Base-by-base conservation (phyloP, 1,139 yeast genomes). In the Saccharomycopsis phalli region DNA sequence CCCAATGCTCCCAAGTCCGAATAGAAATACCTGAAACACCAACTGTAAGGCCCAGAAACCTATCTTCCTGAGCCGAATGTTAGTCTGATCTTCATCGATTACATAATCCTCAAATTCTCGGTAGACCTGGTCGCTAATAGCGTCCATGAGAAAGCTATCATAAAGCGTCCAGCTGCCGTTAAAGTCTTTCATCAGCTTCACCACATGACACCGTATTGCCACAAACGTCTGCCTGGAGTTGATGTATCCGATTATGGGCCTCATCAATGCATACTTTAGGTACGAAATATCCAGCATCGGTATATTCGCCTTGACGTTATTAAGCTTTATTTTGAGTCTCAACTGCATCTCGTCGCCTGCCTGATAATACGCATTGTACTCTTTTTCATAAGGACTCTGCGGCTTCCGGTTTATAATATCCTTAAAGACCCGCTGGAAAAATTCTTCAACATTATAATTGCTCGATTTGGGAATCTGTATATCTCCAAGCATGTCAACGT, bases 121-220 rank as follows among this genome's bases (percentile, higher is more conserved):
- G 58, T 88, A 88, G 2, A 88, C 94, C 51, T 84, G 94, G 34
- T 80, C 80, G 28, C 93, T 81, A 41, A 93, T 69, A 54, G 88
- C 97, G 54, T 83, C 94, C 95, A 91, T 86, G 46, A 91, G 65
- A 43, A 81, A 67, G 27, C 94, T 81, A 57, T 91, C 98, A 58
- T 87, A 91, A 4, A 87, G 69, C 1, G 98, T 91, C 98, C 98
- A 91, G 4, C 95, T 76, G 0, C 98, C 98, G 52, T 83, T 87
- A 55, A 91, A 91, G 54, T 91, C 97, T 28, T 67, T 65, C 22
- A 86, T 62, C 39, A 75, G 71, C 56, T 91, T 91, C 35, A 81
- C 81, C n/a, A 91, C 76, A 4, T 88, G 73, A 54, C 95, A 86
- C 49, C 78, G 71, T 47, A 91, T 77, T 37, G 95, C 96, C 48